Evolutionary conservation across 345 rosid genomes (phyloP).

Genomic region (Hibiscus syriacus): DNA sequence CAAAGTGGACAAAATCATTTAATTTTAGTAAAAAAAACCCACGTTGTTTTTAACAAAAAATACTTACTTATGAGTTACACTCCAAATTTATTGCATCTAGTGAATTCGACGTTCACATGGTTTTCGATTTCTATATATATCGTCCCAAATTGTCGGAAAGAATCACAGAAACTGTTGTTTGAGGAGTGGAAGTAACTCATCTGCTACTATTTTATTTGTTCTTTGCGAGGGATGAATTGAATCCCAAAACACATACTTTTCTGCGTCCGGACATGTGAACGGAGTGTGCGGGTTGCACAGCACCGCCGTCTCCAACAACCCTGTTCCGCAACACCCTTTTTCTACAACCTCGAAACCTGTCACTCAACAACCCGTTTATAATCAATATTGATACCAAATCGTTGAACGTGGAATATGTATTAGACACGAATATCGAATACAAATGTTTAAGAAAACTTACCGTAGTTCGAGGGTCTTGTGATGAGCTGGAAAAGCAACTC

Average conservation of each 20-base stretch:
- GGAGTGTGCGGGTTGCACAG: slow-evolving; percentile 27
- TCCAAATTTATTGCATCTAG: too few relatives aligned
- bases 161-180: not conserved
- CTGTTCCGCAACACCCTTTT: slow-evolving; percentile 50
- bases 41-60: too few relatives aligned
- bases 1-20: too few relatives aligned
- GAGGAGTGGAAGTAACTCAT: slow-evolving; percentile 13
- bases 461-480: slow-evolving; percentile 30
- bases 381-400: too few relatives aligned
- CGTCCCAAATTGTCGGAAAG: not conserved
- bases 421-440: not conserved
- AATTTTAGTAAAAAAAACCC: too few relatives aligned
- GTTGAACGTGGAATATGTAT: not conserved
- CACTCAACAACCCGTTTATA: not conserved
- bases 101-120: too few relatives aligned
- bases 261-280: slow-evolving; percentile 45
- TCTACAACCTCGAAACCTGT: slow-evolving; percentile 38
- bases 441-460: slow-evolving; percentile 13
- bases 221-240: slow-evolving; percentile 39
- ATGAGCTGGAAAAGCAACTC: slow-evolving; percentile 32
- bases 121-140: too few relatives aligned
- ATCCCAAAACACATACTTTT: slow-evolving; percentile 45
- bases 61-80: too few relatives aligned
- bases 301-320: slow-evolving; percentile 47
- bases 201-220: slow-evolving; percentile 23